Evolutionary conservation across 306 rosid genomes (phyloP).

Genomic region (Acacia melanoxylon): DNA sequence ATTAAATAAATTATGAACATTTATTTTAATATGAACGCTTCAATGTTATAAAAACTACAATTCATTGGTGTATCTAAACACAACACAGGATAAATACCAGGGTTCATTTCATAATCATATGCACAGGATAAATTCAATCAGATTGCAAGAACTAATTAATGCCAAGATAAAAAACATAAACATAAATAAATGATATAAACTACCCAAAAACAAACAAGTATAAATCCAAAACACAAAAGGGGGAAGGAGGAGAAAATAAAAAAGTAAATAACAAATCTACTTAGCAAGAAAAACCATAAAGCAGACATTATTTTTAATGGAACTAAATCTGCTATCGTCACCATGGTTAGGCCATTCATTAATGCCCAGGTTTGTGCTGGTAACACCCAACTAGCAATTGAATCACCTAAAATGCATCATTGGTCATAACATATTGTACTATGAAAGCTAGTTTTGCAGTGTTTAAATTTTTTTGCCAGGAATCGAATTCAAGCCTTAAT

Average conservation of each 20-base stretch:
- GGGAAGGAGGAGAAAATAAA: background rate
- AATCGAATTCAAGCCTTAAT: background rate
- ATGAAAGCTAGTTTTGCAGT: background rate
- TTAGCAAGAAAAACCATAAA: background rate
- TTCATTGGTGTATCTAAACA: background rate
- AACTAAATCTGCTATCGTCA: background rate
- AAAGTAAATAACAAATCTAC: background rate
- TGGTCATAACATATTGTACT: background rate
- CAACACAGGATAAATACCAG: background rate
- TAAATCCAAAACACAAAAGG: background rate
- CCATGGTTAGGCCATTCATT: background rate
- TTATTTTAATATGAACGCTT: background rate
- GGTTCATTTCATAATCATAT: background rate
- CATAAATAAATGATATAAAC: background rate
- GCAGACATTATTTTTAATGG: background rate
- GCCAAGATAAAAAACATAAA: background rate
- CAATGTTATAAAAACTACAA: background rate
- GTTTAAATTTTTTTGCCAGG: background rate
- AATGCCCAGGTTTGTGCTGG: background rate
- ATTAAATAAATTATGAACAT: background rate
- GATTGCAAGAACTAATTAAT: background rate
- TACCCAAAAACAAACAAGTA: background rate
- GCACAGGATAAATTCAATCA: background rate
- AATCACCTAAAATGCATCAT: background rate
- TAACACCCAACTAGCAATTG: background rate